Percentiles rank a stretch among this genome's conserved stretches.
Conservation (phyloP, 2,329 filamentous ascomycete species). For the Colletotrichum spinosum region DNA sequence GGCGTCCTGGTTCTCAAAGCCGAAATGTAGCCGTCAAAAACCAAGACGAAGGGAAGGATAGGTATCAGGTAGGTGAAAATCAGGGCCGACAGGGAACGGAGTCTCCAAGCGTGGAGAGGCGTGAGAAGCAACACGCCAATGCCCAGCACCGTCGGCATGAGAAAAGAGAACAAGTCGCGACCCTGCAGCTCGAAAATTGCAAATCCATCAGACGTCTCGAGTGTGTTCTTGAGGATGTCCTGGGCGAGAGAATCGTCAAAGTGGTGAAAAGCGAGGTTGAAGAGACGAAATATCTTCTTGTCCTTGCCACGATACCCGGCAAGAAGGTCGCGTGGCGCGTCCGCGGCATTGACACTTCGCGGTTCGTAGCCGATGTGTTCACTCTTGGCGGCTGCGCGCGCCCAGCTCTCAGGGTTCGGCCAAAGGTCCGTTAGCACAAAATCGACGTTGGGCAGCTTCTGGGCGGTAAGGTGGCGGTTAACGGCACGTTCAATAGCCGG, state of each 20-base stretch:
- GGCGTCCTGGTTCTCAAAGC: conserved; percentile 75
- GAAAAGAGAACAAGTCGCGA: conserved; percentile 64
- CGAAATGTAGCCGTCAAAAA: conserved; percentile 77
- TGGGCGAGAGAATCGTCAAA: conserved; percentile 74
- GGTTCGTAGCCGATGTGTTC: conserved; percentile 70
- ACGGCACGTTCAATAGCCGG: conserved; percentile 71
- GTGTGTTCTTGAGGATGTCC: conserved; percentile 71
- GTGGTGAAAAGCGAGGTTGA: conserved; percentile 82
- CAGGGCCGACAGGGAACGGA: conserved; percentile 64
- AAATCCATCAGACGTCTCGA: conserved; percentile 74
- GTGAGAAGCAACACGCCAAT: conserved; percentile 62
- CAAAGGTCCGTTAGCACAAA: conserved; percentile 76
- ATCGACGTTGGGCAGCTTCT: conserved; percentile 51
- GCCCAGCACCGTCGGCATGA: conserved; percentile 65
- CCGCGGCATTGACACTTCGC: conserved; percentile 72
- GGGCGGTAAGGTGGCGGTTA: conserved; percentile 57
- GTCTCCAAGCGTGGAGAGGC: conserved; percentile 65
- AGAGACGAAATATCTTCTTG: conserved; percentile 73
- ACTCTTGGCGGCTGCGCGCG: conserved; percentile 61
- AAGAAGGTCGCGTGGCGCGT: conserved; percentile 65
- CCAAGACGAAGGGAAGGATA: conserved; percentile 73
- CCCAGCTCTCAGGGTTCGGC: conserved; percentile 72
- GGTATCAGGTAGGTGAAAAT: conserved; percentile 76
- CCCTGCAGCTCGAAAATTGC: conserved; percentile 83
- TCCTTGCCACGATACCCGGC: conserved; percentile 45